Evolutionary conservation across 148 eudicot species (phyloP), one percentile per base, ranked within the genome.

Genomic region (Rhododendron kiyosumense): DNA sequence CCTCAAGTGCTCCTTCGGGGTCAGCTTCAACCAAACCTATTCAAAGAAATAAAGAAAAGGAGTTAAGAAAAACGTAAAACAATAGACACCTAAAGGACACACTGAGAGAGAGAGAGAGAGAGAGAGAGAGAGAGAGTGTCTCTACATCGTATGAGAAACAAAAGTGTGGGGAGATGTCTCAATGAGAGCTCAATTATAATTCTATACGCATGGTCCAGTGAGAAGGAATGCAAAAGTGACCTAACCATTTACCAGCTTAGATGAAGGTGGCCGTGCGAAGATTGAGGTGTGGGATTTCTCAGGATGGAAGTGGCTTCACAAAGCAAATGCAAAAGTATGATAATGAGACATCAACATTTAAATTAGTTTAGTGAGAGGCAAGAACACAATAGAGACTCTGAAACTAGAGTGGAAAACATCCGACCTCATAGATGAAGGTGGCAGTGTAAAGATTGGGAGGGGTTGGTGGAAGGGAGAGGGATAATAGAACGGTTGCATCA

Each of bases 1-100:
- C 99, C 69, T 90, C 91, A 85, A 97, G 96, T 63, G 99, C 99
- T 57, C 90, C 98, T 88, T 95, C 93, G 18, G 98, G 96, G 85
- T 97, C 99, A 81, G 95, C 93, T 82, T 97, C 99, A 89, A 94
- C 94, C 93, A 95, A 79, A 82, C 98, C 99, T 59, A 79, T 93
- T 93, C 78, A 94, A 15, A 73, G 79, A 80, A 46, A 79, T 45
- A 32, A 20, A 30, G 22, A 63, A 61, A 77, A 79, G 41, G 20
- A 57, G 45, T 34, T 6, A 79, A 79, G 34, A 48, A 79, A 46
- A 79, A 67, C 67, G 15, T 7, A 81, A 30, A 30, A 2, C 63
- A 51, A 51, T 51, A 51, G 54, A n/a, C n/a, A n/a, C n/a, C n/a
- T n/a, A n/a, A n/a, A n/a, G n/a, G n/a, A n/a, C n/a, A n/a, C n/a